Evolutionary conservation across 257 asterid genomes (phyloP).

Genomic region (Petunia secreta): DNA sequence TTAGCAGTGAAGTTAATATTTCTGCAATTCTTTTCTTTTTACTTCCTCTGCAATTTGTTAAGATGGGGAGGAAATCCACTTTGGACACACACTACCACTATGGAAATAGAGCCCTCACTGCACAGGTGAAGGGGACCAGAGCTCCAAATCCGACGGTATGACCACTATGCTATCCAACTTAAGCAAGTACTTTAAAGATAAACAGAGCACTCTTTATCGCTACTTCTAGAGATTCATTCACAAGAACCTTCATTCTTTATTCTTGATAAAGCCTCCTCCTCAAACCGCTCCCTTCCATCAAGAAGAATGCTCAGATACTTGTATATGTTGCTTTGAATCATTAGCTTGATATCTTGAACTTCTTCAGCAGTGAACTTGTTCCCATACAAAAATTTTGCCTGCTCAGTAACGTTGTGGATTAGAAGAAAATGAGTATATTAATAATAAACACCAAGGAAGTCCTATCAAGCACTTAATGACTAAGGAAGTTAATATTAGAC

Average conservation of each 20-base stretch:
- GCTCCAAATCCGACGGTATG: not conserved
- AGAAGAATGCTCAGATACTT: constrained; percentile 87
- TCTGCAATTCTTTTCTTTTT: not conserved
- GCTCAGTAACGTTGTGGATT: constrained; percentile 31
- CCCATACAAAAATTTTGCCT: constrained; percentile 89
- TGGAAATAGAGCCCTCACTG: not conserved
- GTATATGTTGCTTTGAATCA: constrained; percentile 94
- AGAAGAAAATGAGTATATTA: not conserved
- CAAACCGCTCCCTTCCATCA: constrained; percentile 91
- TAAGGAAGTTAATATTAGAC: too few relatives aligned
- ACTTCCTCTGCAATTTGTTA: not conserved
- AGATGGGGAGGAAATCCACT: not conserved
- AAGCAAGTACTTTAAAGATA: not conserved
- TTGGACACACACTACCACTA: not conserved
- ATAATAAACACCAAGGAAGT: not conserved
- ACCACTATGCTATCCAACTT: not conserved
- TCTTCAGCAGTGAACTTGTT: constrained; percentile 77
- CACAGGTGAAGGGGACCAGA: not conserved
- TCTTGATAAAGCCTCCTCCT: constrained; percentile 73
- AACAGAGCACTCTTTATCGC: constrained; percentile 10
- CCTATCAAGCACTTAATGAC: too few relatives aligned
- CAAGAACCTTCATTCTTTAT: constrained; percentile 33
- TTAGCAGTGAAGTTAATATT: too few relatives aligned
- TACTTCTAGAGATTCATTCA: constrained; percentile 44
- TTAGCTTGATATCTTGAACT: constrained; percentile 83